Evolutionary conservation across 768 basidiomycete genomes (phyloP).

Genomic region (Boletus sp.): DNA sequence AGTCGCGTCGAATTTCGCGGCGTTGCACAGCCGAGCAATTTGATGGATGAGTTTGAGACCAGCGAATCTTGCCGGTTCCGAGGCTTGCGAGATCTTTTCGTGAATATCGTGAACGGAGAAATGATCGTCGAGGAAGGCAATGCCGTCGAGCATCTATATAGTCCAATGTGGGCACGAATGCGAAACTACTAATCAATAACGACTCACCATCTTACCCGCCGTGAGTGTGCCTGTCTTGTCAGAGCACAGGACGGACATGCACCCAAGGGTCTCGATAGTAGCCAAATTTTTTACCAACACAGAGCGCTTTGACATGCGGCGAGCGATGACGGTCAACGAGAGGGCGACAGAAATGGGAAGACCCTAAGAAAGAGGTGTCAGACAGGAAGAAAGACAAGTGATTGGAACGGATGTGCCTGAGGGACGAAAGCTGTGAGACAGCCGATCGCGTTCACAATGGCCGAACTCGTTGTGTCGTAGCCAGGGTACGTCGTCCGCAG

Average conservation of each 20-base stretch:
- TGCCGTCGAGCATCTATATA: conserved; percentile 35
- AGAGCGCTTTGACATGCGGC: conserved; percentile 45
- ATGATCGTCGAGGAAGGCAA: conserved; percentile 35
- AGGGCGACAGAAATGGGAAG: conserved; percentile 43
- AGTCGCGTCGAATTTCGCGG: conserved; percentile 45
- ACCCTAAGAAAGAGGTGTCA: conserved; percentile 22
- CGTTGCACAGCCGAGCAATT: conserved; percentile 52
- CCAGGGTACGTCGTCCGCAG: conserved; percentile 30
- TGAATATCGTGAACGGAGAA: conserved; percentile 17
- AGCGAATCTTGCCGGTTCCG: conserved; percentile 8
- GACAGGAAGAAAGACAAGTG: neutral
- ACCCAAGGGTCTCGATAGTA: conserved; percentile 51
- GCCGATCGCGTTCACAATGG: conserved; percentile 38
- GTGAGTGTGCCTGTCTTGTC: conserved; percentile 55
- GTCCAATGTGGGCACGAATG: neutral
- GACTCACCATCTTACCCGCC: conserved; percentile 41
- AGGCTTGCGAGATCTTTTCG: conserved; percentile 4
- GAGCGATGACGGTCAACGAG: conserved; percentile 45
- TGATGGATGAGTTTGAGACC: conserved; percentile 29
- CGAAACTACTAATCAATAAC: too few relatives aligned
- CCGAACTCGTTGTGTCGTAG: conserved; percentile 30
- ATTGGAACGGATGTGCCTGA: conserved; percentile 26
- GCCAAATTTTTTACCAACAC: conserved; percentile 48
- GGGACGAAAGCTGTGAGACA: conserved; percentile 40
- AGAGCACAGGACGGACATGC: conserved; percentile 48